Evolutionary conservation across 1,284 basidiomycete species (phyloP).

Genomic region (Cutaneotrichosporon cutaneum): DNA sequence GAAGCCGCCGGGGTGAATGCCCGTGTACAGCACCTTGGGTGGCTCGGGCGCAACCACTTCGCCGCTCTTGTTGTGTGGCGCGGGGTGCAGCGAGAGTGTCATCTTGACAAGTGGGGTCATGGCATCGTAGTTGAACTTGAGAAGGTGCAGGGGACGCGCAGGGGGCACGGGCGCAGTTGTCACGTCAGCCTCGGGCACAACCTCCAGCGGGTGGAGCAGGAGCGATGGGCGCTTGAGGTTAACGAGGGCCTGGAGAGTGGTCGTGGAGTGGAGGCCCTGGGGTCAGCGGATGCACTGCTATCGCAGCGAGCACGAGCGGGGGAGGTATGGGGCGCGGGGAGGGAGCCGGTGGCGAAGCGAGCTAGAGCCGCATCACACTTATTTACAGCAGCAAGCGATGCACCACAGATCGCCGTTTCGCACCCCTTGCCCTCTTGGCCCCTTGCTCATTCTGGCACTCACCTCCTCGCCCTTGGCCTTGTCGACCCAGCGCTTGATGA

Average conservation of each 20-base stretch:
- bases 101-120: constrained; percentile 77
- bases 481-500: constrained; percentile 75
- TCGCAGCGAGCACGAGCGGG: too few species aligned
- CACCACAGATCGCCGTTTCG: constrained; percentile 2
- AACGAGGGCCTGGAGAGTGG: constrained; percentile 83
- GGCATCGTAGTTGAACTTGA: constrained; percentile 86
- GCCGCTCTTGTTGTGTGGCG: constrained; percentile 57
- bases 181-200: constrained; percentile 55
- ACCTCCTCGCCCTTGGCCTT: constrained; percentile 73
- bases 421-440: too few species aligned
- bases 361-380: not conserved
- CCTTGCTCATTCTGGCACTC: constrained; percentile 21
- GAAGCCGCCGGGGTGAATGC: constrained; percentile 76
- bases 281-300: too few species aligned
- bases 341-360: too few species aligned
- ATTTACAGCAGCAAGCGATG: not conserved
- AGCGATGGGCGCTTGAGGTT: constrained; percentile 85
- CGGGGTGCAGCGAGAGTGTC: constrained; percentile 67
- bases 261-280: constrained; percentile 66
- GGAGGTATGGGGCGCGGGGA: too few species aligned
- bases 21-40: constrained; percentile 66
- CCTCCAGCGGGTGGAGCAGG: constrained; percentile 64
- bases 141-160: constrained; percentile 59
- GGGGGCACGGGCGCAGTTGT: constrained; percentile 16
- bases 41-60: constrained; percentile 34